A percentile compares a stretch with the other conserved stretches of the same genome.
Evolutionary conservation across 1,284 basidiomycete genomes (phyloP).

Genomic region (Agroathelia rolfsii): DNA sequence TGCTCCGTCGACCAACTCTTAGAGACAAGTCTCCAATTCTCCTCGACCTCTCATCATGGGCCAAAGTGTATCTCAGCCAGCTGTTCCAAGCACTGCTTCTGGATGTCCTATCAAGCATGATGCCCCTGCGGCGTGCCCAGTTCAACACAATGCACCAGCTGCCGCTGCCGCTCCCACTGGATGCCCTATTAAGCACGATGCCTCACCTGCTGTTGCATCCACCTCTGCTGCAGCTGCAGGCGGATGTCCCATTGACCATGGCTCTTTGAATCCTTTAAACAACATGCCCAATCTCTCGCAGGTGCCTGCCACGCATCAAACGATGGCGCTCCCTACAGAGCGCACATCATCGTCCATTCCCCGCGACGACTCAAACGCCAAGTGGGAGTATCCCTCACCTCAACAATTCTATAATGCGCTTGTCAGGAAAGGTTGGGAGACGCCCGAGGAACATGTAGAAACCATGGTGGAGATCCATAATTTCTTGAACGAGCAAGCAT

Average conservation of each 20-base stretch:
- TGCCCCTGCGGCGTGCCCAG: too few species aligned
- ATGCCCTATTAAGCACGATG: too few species aligned
- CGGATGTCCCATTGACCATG: slow-evolving; percentile 40
- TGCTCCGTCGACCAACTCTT: too few species aligned
- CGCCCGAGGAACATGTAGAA: slow-evolving; percentile 92
- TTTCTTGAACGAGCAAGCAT: slow-evolving; percentile 94
- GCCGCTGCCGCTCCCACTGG: too few species aligned
- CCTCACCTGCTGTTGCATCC: too few species aligned
- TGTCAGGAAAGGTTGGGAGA: slow-evolving; percentile 95
- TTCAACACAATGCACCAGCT: too few species aligned
- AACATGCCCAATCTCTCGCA: slow-evolving; percentile 84
- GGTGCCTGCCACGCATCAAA: slow-evolving; percentile 48
- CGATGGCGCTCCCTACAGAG: slow-evolving; percentile 58
- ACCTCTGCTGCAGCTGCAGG: slow-evolving; percentile 4
- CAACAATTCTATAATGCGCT: slow-evolving; percentile 99
- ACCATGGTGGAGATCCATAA: slow-evolving; percentile 99
- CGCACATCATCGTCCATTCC: slow-evolving; percentile 83
- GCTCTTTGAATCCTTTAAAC: slow-evolving; percentile 70
- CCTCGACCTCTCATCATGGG: too few species aligned
- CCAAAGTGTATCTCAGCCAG: too few species aligned
- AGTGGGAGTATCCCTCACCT: slow-evolving; percentile 96
- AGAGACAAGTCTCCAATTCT: too few species aligned
- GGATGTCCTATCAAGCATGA: too few species aligned
- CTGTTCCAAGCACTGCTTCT: too few species aligned
- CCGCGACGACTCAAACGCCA: slow-evolving; percentile 43